Conservation (phyloP, 2,329 filamentous ascomycete species). For the Pseudogymnoascus sp. region DNA sequence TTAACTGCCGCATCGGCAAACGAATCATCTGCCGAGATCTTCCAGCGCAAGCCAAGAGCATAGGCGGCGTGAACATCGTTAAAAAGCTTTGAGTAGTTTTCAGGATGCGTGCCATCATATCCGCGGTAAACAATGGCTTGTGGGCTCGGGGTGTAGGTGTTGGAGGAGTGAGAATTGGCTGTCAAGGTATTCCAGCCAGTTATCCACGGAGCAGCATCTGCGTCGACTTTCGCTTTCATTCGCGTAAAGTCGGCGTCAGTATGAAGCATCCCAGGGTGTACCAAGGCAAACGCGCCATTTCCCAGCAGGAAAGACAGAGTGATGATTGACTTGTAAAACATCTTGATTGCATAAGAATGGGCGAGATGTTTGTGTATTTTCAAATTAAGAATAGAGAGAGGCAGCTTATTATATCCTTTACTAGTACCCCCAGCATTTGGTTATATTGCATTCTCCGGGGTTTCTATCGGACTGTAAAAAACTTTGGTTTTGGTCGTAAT, state of each 20-base stretch:
- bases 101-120: constrained; percentile 17
- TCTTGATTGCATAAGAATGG: not conserved
- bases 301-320: not conserved
- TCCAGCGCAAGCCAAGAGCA: constrained; percentile 34
- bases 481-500: not conserved
- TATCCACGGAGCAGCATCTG: constrained; percentile 29
- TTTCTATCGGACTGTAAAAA: not conserved
- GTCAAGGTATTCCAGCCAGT: constrained; percentile 29
- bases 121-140: constrained; percentile 31
- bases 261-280: constrained; percentile 31
- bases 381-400: not conserved
- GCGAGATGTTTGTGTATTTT: not conserved
- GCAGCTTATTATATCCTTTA: not conserved
- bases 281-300: constrained; percentile 15
- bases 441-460: not conserved
- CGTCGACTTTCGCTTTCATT: constrained; percentile 31
- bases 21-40: constrained; percentile 29
- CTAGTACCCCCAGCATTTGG: not conserved
- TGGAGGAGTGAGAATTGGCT: constrained; percentile 22
- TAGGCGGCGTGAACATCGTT: constrained; percentile 32
- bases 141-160: constrained; percentile 25
- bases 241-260: constrained; percentile 32
- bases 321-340: not conserved
- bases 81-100: constrained; percentile 31
- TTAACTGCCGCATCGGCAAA: constrained; percentile 31